These are phyloP conservation scores for Kwoniella botswanensis DNA, from an alignment of 768 basidiomycete genomes.

Conservation along the genomic window DNA sequence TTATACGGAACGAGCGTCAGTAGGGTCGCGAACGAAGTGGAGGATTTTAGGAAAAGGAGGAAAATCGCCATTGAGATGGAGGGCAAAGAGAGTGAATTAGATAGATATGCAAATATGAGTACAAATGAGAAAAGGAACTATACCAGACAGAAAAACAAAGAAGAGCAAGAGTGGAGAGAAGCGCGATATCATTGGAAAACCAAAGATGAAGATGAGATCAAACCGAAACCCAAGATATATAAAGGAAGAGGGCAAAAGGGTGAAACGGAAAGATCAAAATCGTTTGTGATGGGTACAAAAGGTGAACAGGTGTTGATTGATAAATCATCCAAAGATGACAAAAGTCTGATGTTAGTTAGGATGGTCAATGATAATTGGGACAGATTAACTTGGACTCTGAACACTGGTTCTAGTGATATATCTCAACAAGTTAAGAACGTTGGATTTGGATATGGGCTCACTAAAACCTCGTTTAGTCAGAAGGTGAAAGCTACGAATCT, in stretches of 20 bases:
- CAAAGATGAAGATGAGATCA: constrained; percentile 6
- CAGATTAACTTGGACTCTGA: constrained; percentile 27
- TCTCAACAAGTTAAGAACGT: not conserved
- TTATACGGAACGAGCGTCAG: constrained; percentile 35
- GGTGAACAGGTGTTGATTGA: constrained; percentile 1
- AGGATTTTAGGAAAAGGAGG: constrained; percentile 21
- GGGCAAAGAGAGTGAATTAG: constrained; percentile 5
- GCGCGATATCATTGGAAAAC: not conserved
- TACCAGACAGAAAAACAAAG: constrained; percentile 62
- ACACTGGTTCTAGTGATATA: not conserved
- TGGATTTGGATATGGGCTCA: not conserved
- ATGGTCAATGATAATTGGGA: constrained; percentile 46
- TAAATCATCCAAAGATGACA: constrained; percentile 22
- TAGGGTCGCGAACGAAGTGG: constrained; percentile 24
- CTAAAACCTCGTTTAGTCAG: not conserved
- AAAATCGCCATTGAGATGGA: constrained; percentile 34
- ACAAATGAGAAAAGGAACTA: constrained; percentile 58
- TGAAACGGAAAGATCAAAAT: constrained; percentile 8
- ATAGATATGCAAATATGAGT: constrained; percentile 8
- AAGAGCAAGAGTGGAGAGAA: constrained; percentile 55
- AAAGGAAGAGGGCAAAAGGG: constrained; percentile 23
- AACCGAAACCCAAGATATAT: constrained; percentile 11
- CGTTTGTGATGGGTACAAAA: constrained; percentile 24
- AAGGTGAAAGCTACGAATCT: constrained; percentile 12
- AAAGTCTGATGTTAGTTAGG: constrained; percentile 44